Evolutionary conservation across 164 flowering plant genomes (phyloP), one percentile per base, ranked within the genome.

Genomic region (Saururus chinensis): DNA sequence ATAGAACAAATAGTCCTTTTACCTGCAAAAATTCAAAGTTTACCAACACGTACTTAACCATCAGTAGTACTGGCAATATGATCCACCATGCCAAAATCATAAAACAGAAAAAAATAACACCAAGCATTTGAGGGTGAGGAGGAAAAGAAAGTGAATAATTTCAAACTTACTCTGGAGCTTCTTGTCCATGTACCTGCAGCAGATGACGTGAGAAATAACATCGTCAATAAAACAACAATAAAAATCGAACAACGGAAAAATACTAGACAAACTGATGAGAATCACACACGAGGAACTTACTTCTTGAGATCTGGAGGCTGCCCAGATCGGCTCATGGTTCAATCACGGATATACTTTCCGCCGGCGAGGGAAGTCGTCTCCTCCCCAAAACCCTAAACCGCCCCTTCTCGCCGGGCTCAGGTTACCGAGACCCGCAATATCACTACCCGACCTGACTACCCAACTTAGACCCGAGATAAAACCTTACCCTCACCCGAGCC

Each of bases 231-330:
- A 42, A 4, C 0, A 19, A 40, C 24, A n/a, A n/a, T n/a, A 40
- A 22, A 21, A 59, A 59, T 11, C n/a, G 11, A n/a, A n/a, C n/a
- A 19, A 59, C 19, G n/a, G n/a, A n/a, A 40, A 40, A 20, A 7
- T 40, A 20, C 49, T 0, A 17, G 4, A 60, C 19, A 59, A n/a
- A 22, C 22, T 17, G 21, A 45, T n/a, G n/a, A n/a, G 19, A 45
- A 21, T 12, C 19, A 8, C 24, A 35, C 19, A 35, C 30, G 26
- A 21, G 24, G 19, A 17, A 51, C 76, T 70, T 76, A 85, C 87
- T 85, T 85, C 77, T 85, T 85, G 62, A 85, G 77, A 83, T 85
- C 87, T 64, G 88, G 83, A 56, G 87, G 91, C 76, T 85, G 91
- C n/a, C 87, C 91, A 24, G 87, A 85, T 35, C 85, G 69, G 63